Evolutionary conservation across 306 rosid genomes (phyloP), one percentile per base, ranked within the genome.

Genomic region (Quercus aquifolioides): DNA sequence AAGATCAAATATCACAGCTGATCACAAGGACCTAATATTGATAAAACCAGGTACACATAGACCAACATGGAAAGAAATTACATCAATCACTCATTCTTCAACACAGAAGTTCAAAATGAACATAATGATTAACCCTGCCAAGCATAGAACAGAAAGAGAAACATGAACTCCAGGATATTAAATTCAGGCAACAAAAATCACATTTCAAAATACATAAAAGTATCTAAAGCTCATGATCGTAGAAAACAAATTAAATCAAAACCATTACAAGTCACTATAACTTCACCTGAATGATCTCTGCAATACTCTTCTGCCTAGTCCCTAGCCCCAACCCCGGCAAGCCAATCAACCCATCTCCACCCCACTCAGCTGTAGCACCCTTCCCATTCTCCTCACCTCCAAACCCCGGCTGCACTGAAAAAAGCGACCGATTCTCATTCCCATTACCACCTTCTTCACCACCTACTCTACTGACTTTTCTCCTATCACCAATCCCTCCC

Each of bases 401-500:
- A 75, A 92, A 94, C 55, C 98, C 97, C 0, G 95, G 97, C 0
- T 96, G 97, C 63, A 92, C 87, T 10, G 92, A 72, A 84, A 88
- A 87, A 85, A 85, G 21, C 10, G 97, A 85, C 52, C 90, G 88
- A 79, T 88, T 86, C 35, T 75, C 83, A 68, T 86, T 84, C 52
- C 72, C 72, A 9, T 33, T 35, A 55, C 87, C 80, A 73, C 75
- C 84, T 28, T 84, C 85, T 43, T 85, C 72, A 63, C 85, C 91
- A 25, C 90, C 97, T 30, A 72, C 78, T 74, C 80, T 84, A 57
- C 69, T 91, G 41, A 72, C 89, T 54, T 89, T 90, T 85, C 97
- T 87, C 84, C 88, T 86, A 84, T 94, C 99, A 64, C 97, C 97
- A 83, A 92, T 94, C 78, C 98, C 97, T 74, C 97, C 96, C 46